Conservation (phyloP, 495 filamentous ascomycete genomes). For the Penicillium subrubescens region DNA sequence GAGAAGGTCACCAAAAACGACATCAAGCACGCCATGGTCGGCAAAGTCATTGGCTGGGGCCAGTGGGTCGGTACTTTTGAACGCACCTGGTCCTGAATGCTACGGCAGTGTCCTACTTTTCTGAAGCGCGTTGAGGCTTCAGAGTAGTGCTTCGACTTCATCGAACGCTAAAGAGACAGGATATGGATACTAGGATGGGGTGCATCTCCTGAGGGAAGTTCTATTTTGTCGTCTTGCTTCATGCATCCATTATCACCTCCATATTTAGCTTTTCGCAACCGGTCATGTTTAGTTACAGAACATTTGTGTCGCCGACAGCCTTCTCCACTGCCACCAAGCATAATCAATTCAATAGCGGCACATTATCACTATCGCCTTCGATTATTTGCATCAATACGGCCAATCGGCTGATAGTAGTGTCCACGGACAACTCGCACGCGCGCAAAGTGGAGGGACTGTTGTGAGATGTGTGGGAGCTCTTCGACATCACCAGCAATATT, state of each 20-base stretch:
- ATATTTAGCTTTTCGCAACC: neutral
- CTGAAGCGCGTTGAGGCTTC: neutral
- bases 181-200: neutral
- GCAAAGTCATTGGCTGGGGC: constrained; percentile 53
- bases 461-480: constrained; percentile 16
- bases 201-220: neutral
- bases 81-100: constrained; percentile 34
- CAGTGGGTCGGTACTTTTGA: constrained; percentile 53
- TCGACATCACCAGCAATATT: constrained; percentile 18
- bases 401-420: constrained; percentile 28
- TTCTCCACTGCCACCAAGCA: neutral
- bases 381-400: constrained; percentile 32
- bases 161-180: neutral
- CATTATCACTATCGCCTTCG: constrained; percentile 19
- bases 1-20: constrained; percentile 43
- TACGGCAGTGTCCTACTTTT: too few relatives aligned
- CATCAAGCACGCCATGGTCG: constrained; percentile 44
- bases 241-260: neutral
- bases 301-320: neutral
- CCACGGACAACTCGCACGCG: constrained; percentile 28
- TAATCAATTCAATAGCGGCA: neutral
- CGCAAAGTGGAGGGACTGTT: constrained; percentile 16
- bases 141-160: neutral
- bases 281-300: neutral
- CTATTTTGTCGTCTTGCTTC: neutral